Base-by-base conservation (phyloP, 1,284 basidiomycete genomes). In the Cryptococcus sp. region DNA sequence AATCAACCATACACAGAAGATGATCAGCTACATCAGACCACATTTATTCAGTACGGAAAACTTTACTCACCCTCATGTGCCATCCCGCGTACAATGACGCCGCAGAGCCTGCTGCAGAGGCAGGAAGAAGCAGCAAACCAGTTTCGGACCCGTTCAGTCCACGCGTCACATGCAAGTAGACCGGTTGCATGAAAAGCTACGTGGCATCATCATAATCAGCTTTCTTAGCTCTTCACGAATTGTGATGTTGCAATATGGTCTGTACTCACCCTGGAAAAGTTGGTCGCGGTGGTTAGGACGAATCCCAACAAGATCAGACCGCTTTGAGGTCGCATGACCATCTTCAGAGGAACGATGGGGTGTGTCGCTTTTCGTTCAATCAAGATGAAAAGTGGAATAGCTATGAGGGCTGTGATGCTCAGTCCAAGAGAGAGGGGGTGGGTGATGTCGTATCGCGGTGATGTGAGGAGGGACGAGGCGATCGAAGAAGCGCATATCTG, bases 11-110 rank as follows among this genome's bases (percentile, higher is more conserved):
- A 41, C 22, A 50, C 17, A 39, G 16, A 16, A 11, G 41, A 19
- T 15, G 8, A 22, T 44, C 41, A 44, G 41, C 13, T n/a, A 4
- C 17, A 43, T 5, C 6, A 6, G 6, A 20, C 40, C 13, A 20
- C 4, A 13, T n/a, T 5, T 17, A 17, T 43, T 6, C 40, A 20
- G 40, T 17, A 13, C 17, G 40, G 40, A 43, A 20, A 34, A 25
- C 7, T n/a, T 29, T 15, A 58, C 66, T 59, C 52, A 65, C 63
- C 11, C 59, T 50, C 66, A 69, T 68, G 44, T 68, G 67, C 67
- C 65, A 68, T 8, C 68, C 71, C 17, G 71, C 71, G 23, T 68
- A 71, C 2, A 73, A 56, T 3, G 68, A 69, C 11, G 58, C 54
- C 15, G 53, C 46, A 0, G 69, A 61, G 16, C 66, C 69, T 5